These are phyloP conservation scores for Xylariales sp. DNA, from an alignment of 2,329 filamentous ascomycete species.

Conservation along the genomic window DNA sequence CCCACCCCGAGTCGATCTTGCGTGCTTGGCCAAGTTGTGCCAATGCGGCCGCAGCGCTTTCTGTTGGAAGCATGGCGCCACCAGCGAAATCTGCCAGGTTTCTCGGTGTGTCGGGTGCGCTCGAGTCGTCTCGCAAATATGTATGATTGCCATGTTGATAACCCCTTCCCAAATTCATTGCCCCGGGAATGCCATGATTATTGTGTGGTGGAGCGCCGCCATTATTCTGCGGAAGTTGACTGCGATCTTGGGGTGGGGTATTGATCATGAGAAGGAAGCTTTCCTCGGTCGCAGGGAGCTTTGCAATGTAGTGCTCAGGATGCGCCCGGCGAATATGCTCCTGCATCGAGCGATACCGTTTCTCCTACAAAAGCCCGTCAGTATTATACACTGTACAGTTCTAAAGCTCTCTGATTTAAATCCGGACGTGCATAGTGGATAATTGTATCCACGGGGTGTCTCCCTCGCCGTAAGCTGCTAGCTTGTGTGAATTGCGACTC, in stretches of 20 bases:
- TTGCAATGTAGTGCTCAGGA: constrained; percentile 94
- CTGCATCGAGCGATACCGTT: constrained; percentile 97
- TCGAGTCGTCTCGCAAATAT: constrained; percentile 63
- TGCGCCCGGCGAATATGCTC: constrained; percentile 98
- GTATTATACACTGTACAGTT: too few relatives aligned
- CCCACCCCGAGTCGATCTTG: constrained; percentile 72
- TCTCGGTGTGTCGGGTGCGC: constrained; percentile 64
- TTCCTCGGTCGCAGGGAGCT: constrained; percentile 95
- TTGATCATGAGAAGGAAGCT: constrained; percentile 97
- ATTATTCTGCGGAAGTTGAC: constrained; percentile 37
- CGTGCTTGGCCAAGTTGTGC: constrained; percentile 78
- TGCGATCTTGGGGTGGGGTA: constrained; percentile 73
- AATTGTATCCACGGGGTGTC: too few relatives aligned
- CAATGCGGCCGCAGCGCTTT: constrained; percentile 78
- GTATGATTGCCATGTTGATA: constrained; percentile 35
- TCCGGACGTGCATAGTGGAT: too few relatives aligned
- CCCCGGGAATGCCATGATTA: constrained; percentile 9
- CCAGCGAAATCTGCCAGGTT: constrained; percentile 65
- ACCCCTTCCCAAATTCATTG: constrained; percentile 11
- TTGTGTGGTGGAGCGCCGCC: constrained; percentile 22
- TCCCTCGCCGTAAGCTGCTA: too few relatives aligned
- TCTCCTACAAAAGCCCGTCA: too few relatives aligned
- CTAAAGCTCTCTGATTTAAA: too few relatives aligned
- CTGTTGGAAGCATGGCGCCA: constrained; percentile 60
- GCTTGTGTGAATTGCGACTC: too few relatives aligned